Conservation (phyloP, 1,284 basidiomycete genomes). For the Erythrobasidium hasegawianum region DNA sequence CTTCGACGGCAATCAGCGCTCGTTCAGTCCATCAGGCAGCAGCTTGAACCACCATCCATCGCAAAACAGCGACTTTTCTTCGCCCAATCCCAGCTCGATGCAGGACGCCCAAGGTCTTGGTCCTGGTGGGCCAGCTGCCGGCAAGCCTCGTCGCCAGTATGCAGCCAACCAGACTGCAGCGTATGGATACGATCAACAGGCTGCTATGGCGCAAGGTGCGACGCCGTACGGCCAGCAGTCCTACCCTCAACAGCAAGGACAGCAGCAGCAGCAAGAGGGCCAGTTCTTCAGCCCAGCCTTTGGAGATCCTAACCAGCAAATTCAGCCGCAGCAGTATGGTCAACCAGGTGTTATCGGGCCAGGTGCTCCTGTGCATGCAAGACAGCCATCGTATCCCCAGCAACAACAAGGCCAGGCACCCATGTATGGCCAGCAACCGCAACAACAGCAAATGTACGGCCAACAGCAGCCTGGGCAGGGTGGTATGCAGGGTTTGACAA, state of each 20-base stretch:
- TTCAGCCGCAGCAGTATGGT: conserved; percentile 41
- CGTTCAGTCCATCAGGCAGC: conserved; percentile 18
- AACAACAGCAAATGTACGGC: conserved; percentile 8
- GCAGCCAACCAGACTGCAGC: conserved; percentile 82
- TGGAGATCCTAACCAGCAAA: conserved; percentile 44
- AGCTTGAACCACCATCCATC: no score
- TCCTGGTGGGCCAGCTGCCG: no score
- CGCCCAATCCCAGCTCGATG: conserved; percentile 1
- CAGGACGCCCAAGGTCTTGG: not conserved
- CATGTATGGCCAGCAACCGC: not conserved
- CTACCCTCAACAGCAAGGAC: no score
- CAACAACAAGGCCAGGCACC: conserved; percentile 20
- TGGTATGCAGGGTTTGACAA: conserved; percentile 64
- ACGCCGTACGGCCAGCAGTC: conserved; percentile 53
- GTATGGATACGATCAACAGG: conserved; percentile 57
- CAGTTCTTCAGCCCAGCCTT: conserved; percentile 70
- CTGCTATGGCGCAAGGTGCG: conserved; percentile 50
- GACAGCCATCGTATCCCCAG: conserved; percentile 14
- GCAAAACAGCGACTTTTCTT: conserved; percentile 15
- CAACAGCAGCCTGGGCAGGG: conserved; percentile 27
- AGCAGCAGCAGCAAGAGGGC: conserved; percentile 48
- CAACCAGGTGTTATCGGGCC: conserved; percentile 24
- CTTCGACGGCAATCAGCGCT: not conserved
- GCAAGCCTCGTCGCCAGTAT: conserved; percentile 62
- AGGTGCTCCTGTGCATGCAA: conserved; percentile 35